phyloP scores from a whole-genome alignment of 2,329 filamentous ascomycete species.

The Pyrenochaeta sp. region DNA sequence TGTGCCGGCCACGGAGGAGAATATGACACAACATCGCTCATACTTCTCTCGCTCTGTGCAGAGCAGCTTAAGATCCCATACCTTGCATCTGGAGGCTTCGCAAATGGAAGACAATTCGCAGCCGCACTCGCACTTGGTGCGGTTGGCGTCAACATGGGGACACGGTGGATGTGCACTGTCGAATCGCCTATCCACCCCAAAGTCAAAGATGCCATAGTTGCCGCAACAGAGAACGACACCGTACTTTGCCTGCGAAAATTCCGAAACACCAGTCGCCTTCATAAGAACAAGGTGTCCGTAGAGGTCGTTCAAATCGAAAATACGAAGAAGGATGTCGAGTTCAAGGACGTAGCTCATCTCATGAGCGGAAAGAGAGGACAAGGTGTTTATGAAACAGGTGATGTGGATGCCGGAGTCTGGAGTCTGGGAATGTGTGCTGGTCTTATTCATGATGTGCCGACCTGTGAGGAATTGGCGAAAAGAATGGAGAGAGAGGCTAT shows the following conservation, averaged over 20 bases:
- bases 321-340: conserved; percentile 32
- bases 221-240: conserved; percentile 32
- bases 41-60: conserved; percentile 39
- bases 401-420: conserved; percentile 40
- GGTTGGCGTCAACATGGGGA: conserved; percentile 37
- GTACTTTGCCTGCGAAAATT: conserved; percentile 36
- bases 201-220: conserved; percentile 36
- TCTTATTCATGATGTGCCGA: conserved; percentile 63
- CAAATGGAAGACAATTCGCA: conserved; percentile 33
- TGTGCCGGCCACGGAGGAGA: conserved; percentile 58
- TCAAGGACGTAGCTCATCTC: conserved; percentile 36
- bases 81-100: conserved; percentile 36
- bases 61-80: conserved; percentile 39
- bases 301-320: conserved; percentile 37
- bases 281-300: conserved; percentile 34
- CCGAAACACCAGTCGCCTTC: conserved; percentile 32
- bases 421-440: conserved; percentile 93
- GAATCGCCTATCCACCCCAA: conserved; percentile 36
- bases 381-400: conserved; percentile 34
- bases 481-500: conserved; percentile 38
- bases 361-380: conserved; percentile 37
- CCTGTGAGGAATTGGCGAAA: conserved; percentile 45
- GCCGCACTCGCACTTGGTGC: conserved; percentile 37
- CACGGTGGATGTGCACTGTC: conserved; percentile 36
- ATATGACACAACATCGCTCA: conserved; percentile 62